A percentile compares a stretch with the other conserved stretches of the same genome.
Evolutionary conservation across 306 rosid species (phyloP).

Genomic region (Echinosophora koreensis): DNA sequence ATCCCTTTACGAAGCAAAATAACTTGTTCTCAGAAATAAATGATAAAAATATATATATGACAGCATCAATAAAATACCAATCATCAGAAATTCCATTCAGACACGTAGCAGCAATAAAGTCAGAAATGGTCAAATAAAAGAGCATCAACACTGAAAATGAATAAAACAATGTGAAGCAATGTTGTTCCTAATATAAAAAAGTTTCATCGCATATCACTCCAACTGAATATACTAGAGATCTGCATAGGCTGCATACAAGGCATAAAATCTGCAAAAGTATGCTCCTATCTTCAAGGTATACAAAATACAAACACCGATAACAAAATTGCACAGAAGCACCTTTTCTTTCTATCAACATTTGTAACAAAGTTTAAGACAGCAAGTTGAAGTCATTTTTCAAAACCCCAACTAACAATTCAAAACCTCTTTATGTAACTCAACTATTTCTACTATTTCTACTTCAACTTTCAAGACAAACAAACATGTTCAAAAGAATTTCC

Average conservation of each 20-base stretch:
- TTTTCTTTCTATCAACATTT: neutral
- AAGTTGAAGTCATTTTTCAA: neutral
- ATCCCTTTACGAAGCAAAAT: slow-evolving; percentile 36
- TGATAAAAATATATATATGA: too few species aligned
- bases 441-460: neutral
- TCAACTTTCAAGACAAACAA: neutral
- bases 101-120: too few species aligned
- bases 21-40: too few species aligned
- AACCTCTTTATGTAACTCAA: neutral
- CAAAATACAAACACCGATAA: neutral
- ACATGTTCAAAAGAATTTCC: neutral
- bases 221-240: neutral
- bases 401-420: too few species aligned
- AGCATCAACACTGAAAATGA: too few species aligned
- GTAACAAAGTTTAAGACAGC: neutral
- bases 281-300: neutral
- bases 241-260: neutral
- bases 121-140: too few species aligned
- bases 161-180: too few species aligned
- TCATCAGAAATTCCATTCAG: too few species aligned
- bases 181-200: too few species aligned
- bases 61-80: too few species aligned
- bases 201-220: neutral
- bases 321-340: neutral
- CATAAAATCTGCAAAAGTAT: neutral